Evolutionary conservation across 2,329 filamentous ascomycete species (phyloP), one percentile per base, ranked within the genome.

Genomic region (Aspergillus thermomutatus): DNA sequence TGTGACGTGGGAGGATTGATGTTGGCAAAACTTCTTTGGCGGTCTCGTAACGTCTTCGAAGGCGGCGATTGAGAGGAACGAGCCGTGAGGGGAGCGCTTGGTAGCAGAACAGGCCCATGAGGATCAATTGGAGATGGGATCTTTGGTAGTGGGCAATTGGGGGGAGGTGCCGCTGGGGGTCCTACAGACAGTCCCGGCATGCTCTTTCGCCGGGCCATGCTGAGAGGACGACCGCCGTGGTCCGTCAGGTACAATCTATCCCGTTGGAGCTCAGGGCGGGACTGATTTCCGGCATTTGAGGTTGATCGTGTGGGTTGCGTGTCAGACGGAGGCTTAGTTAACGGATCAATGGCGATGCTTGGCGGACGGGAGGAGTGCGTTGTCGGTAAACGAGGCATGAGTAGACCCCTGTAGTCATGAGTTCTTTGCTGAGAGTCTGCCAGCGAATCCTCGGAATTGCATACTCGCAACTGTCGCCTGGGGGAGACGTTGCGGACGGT

Each of bases 141-240:
- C 46, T 72, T 68, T 4, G 71, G 71, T 3, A 73, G 57, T 1
- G 71, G 71, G 41, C 66, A 72, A 43, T 68, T 71, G 3, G 71
- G 71, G 34, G 71, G 71, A 41, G 71, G 71, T 8, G 65, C 66
- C 10, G 60, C 53, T 1, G 71, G 70, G 26, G 70, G 71, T 0
- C 70, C 71, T 28, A 67, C 58, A 9, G 60, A 53, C 17, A 73
- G 56, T 1, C 71, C 71, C 1, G 66, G 67, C 64, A 72, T 67
- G 50, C 70, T 72, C 53, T 72, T 73, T 11, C 70, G 71, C 23
- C 67, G 68, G 8, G 62, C 55, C 56, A 70, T 61, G 31, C 54
- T 64, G 6, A 54, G 46, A 28, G 57, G 53, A 26, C 57, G 55
- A 34, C 49, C 47, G 28, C 49, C 40, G 10, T 28, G 46, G 19